A percentile compares a stretch with the other conserved stretches of the same genome.
Conservation (phyloP, 768 basidiomycete species). For the Boletus tylopilopsis region DNA sequence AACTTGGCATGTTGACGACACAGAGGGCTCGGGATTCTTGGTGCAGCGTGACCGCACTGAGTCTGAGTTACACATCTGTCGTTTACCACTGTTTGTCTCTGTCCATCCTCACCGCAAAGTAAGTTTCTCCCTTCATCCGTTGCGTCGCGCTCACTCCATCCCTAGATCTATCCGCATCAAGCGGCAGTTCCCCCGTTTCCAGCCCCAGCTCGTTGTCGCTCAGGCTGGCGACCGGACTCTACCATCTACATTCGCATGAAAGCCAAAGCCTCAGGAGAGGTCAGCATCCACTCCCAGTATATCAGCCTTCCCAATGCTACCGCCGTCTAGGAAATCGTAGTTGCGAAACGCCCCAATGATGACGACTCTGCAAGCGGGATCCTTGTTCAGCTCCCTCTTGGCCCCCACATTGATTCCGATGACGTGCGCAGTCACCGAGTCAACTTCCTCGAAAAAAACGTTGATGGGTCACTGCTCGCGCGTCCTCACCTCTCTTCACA, state of each 20-base stretch:
- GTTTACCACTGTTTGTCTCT: too few species aligned
- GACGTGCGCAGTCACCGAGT: slow-evolving; percentile 95
- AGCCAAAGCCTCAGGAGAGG: slow-evolving; percentile 89
- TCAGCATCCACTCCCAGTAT: slow-evolving; percentile 85
- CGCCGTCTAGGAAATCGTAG: slow-evolving; percentile 71
- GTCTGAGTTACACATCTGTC: too few species aligned
- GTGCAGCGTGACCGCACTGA: too few species aligned
- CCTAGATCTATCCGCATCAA: slow-evolving; percentile 76
- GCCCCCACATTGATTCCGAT: slow-evolving; percentile 72
- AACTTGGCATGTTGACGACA: too few species aligned
- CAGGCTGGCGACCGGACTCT: slow-evolving; percentile 95
- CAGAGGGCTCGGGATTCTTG: too few species aligned
- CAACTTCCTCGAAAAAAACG: slow-evolving; percentile 93
- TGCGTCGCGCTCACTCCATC: slow-evolving; percentile 10
- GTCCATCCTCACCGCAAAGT: slow-evolving; percentile 83
- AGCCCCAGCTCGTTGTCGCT: slow-evolving; percentile 85
- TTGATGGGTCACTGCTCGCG: slow-evolving; percentile 96
- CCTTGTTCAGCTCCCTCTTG: slow-evolving; percentile 93
- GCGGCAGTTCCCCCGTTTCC: slow-evolving; percentile 77
- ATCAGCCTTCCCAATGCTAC: slow-evolving; percentile 65
- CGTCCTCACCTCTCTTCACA: slow-evolving; percentile 82
- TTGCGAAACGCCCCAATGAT: slow-evolving; percentile 78
- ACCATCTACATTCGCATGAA: slow-evolving; percentile 96
- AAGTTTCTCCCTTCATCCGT: slow-evolving; percentile 21
- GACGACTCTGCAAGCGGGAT: slow-evolving; percentile 84